Evolutionary conservation across 805 yeast genomes (phyloP), one percentile per base, ranked within the genome.

Genomic region (Saccharomycopsis malanga): DNA sequence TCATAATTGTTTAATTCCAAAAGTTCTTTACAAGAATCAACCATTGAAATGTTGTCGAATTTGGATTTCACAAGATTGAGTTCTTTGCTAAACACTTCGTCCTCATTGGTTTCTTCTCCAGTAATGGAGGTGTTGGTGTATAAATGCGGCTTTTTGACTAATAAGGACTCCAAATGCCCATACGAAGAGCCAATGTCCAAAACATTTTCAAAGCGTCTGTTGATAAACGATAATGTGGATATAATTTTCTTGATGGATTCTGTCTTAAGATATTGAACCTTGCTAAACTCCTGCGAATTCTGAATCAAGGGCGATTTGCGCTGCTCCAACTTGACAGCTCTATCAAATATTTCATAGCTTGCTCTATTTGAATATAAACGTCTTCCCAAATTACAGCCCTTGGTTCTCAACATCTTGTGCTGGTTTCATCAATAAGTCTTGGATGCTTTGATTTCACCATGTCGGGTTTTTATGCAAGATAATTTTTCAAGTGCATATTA

Each of bases 101-200:
- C 64, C 20, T 72, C 76, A 4, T 65, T 69, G 27, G 61, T 22
- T 38, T 46, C 50, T 17, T 23, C 44, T 3, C 51, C 51, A 9
- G 51, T 48, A 9, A 44, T 48, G 6, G 22, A 14, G 14, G 39
- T 41, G 25, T 39, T 37, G 15, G 12, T n/a, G 10, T 23, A 25
- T 6, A 37, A 22, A 12, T 9, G 38, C 3, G 21, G 23, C 21
- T 38, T 29, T 2, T 36, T 43, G 2, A 36, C 27, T 24, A 58
- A 35, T 18, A 55, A 44, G 63, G 38, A 61, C 21, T 70, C 61
- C 12, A 81, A 65, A 59, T 77, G 79, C 0, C 95, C 95, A 45
- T 81, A 71, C 40, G 84, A 79, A 9, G 82, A 72, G 2, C 95
- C 95, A 48, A 83, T 73, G 59, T 87, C 94, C 49, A 86, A 63